phyloP scores from a whole-genome alignment of 2,329 filamentous ascomycete species.

The Fusarium paranaense region DNA sequence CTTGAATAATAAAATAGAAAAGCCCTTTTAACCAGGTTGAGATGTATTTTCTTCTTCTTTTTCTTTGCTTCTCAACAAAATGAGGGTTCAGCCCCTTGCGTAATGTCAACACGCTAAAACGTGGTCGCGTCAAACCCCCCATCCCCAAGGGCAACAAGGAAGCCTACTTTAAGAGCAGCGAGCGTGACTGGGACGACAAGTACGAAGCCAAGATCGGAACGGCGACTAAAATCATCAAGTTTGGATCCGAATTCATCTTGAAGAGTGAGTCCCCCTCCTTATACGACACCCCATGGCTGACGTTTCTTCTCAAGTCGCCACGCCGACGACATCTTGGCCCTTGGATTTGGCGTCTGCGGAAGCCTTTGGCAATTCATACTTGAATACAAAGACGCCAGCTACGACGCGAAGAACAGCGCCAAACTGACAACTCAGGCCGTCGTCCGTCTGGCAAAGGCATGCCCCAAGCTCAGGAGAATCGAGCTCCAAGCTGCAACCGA shows the following conservation, averaged over 20 bases:
- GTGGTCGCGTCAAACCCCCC: neutral
- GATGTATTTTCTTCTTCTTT: neutral
- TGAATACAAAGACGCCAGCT: slow-evolving; percentile 15
- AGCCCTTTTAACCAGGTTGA: neutral
- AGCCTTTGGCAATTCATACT: slow-evolving; percentile 15
- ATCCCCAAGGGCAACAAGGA: slow-evolving; percentile 1
- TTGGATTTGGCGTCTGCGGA: slow-evolving; percentile 8
- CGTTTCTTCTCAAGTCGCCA: slow-evolving; percentile 8
- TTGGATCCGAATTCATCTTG: slow-evolving; percentile 17
- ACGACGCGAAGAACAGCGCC: slow-evolving; percentile 8
- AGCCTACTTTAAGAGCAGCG: neutral
- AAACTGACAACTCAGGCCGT: slow-evolving; percentile 10
- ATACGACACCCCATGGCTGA: neutral
- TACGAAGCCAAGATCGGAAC: slow-evolving; percentile 19
- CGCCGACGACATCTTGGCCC: slow-evolving; percentile 21
- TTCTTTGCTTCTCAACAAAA: neutral
- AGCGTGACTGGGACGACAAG: slow-evolving; percentile 6
- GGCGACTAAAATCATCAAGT: slow-evolving; percentile 4
- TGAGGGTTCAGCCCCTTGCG: neutral
- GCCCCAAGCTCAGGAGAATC: slow-evolving; percentile 14
- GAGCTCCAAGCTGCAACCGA: slow-evolving; percentile 7
- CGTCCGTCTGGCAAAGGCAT: slow-evolving; percentile 10
- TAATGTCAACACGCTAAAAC: neutral
- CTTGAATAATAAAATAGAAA: neutral
- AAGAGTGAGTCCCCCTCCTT: slow-evolving; percentile 5